These are phyloP conservation scores for Alternaria tenuissima DNA, from an alignment of 2,329 filamentous ascomycete genomes.

Conservation along the genomic window DNA sequence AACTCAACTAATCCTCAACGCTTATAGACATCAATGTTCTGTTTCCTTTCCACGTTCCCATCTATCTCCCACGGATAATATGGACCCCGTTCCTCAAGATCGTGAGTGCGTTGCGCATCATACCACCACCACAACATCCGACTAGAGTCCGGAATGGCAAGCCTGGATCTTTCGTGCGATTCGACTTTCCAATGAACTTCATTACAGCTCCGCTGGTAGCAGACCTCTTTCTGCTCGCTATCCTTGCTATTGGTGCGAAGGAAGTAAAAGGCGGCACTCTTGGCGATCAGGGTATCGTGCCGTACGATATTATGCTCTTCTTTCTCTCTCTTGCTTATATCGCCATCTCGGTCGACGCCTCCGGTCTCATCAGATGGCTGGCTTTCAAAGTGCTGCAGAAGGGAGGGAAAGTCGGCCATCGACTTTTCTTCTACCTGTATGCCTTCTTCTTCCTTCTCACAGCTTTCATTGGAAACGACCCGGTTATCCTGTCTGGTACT, in stretches of 20 bases:
- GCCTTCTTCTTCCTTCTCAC: constrained; percentile 74
- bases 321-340: constrained; percentile 79
- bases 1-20: neutral
- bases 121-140: constrained; percentile 53
- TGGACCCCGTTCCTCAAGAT: constrained; percentile 56
- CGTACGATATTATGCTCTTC: constrained; percentile 77
- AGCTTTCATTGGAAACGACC: constrained; percentile 76
- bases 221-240: constrained; percentile 75
- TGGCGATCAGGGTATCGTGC: constrained; percentile 70
- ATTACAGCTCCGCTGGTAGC: constrained; percentile 75
- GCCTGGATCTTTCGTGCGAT: constrained; percentile 56
- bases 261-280: constrained; percentile 75
- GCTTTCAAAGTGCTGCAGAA: constrained; percentile 75
- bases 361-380: constrained; percentile 73
- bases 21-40: constrained; percentile 71
- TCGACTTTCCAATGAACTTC: constrained; percentile 72
- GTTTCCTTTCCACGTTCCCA: constrained; percentile 71
- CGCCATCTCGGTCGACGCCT: constrained; percentile 79
- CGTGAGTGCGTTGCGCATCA: constrained; percentile 61
- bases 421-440: constrained; percentile 77
- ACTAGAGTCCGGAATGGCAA: constrained; percentile 35
- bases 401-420: constrained; percentile 71
- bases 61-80: constrained; percentile 65
- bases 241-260: constrained; percentile 69
- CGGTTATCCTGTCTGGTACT: constrained; percentile 77